Conservation (phyloP, 495 filamentous ascomycete genomes). For the Penicillium samsonianum region DNA sequence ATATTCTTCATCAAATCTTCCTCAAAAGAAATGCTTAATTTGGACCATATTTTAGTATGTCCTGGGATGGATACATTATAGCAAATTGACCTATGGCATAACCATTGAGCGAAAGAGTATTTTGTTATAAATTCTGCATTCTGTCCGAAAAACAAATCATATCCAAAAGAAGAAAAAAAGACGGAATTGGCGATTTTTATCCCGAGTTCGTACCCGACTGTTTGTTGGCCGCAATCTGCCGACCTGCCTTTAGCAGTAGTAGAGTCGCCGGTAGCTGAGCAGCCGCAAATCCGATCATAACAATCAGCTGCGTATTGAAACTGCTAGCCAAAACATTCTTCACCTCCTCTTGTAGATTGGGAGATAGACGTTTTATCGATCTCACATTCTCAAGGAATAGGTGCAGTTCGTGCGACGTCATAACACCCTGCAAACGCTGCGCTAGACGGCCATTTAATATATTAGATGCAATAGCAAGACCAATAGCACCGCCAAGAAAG, state of each 20-base stretch:
- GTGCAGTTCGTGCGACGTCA: constrained; percentile 25
- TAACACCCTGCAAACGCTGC: constrained; percentile 21
- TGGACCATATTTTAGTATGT: neutral
- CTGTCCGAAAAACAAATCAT: neutral
- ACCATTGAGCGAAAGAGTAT: neutral
- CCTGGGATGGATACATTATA: neutral
- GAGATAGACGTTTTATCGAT: constrained; percentile 13
- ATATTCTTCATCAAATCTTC: neutral
- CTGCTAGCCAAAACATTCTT: constrained; percentile 24
- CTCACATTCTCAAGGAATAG: constrained; percentile 29
- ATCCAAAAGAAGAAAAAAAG: neutral
- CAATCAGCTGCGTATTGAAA: constrained; percentile 28
- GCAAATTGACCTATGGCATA: neutral
- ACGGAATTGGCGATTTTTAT: neutral
- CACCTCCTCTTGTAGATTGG: constrained; percentile 17
- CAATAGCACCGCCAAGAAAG: constrained; percentile 59
- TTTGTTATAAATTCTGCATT: neutral
- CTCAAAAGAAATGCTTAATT: neutral
- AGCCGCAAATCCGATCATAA: constrained; percentile 38
- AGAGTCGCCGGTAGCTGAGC: constrained; percentile 26
- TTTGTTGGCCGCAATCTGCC: constrained; percentile 20
- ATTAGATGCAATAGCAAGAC: constrained; percentile 46
- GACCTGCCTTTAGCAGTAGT: constrained; percentile 22
- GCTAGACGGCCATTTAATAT: constrained; percentile 33
- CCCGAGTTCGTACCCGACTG: neutral